Percentiles rank a stretch among this genome's conserved stretches.
These are phyloP conservation scores for Erodium texanum DNA, from an alignment of 441 rosid genomes.

Conservation along the genomic window DNA sequence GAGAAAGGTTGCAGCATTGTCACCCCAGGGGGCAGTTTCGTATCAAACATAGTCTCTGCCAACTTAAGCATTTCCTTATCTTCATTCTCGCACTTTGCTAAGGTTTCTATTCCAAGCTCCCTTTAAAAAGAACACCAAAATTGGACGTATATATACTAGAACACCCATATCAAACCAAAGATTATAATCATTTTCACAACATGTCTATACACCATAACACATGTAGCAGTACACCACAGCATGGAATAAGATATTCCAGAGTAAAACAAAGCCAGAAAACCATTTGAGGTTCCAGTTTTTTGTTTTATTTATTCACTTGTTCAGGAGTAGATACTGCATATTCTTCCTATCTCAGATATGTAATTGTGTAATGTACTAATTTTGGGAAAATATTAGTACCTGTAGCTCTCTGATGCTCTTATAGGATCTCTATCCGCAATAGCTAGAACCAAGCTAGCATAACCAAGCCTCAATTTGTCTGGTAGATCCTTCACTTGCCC, in stretches of 20 bases:
- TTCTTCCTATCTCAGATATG: background rate
- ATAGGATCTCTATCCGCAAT: constrained; percentile 61
- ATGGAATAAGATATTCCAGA: background rate
- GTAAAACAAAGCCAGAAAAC: no score
- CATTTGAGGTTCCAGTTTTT: no score
- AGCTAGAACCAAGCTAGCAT: constrained; percentile 79
- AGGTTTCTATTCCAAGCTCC: constrained; percentile 73
- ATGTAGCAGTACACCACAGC: background rate
- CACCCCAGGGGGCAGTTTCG: constrained; percentile 79
- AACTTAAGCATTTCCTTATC: constrained; percentile 61
- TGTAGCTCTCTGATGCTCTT: constrained; percentile 63
- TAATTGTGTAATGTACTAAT: background rate
- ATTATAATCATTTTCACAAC: background rate
- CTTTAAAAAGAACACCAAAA: constrained; percentile 26
- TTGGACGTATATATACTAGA: background rate
- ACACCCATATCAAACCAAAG: background rate
- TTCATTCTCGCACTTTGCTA: constrained; percentile 52
- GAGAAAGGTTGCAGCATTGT: constrained; percentile 76
- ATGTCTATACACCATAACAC: background rate
- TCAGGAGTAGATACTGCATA: no score
- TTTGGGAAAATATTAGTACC: constrained; percentile 31
- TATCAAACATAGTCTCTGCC: constrained; percentile 90
- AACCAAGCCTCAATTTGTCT: constrained; percentile 67
- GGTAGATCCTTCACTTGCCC: constrained; percentile 96
- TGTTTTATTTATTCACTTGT: no score